phyloP scores from a whole-genome alignment of 345 rosid genomes.

The Heritiera littoralis region DNA sequence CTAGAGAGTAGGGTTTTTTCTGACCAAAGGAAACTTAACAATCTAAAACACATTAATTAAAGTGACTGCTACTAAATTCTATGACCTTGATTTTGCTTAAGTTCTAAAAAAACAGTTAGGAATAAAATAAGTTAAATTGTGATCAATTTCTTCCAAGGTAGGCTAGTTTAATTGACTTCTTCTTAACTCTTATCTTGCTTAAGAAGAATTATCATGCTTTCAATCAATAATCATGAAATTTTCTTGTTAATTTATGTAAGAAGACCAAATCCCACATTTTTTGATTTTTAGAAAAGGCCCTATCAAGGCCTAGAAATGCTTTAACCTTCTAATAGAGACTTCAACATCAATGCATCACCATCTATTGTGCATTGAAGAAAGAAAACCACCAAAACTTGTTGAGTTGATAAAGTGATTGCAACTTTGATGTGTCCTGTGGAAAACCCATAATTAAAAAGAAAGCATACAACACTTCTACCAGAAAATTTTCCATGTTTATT shows the following conservation, averaged over 20 bases:
- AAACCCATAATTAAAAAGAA: not conserved
- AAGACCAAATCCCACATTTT: not conserved
- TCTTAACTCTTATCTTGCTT: not conserved
- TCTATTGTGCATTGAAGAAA: not conserved
- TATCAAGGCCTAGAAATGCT: not conserved
- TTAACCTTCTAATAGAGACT: not conserved
- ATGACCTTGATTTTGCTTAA: not conserved
- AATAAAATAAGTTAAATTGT: not conserved
- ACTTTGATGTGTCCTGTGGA: not conserved
- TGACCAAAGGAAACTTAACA: not conserved
- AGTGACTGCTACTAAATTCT: not conserved
- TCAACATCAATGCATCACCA: slow-evolving; percentile 7
- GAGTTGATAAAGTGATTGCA: slow-evolving; percentile 5
- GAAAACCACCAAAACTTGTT: not conserved
- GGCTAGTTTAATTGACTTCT: slow-evolving; percentile 1
- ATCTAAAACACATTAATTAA: not conserved
- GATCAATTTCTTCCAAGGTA: not conserved
- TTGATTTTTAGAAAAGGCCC: not conserved
- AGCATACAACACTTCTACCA: not conserved
- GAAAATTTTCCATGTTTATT: not conserved
- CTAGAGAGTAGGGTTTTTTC: not conserved
- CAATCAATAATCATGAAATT: not conserved
- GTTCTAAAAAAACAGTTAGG: not conserved
- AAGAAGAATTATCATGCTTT: not conserved
- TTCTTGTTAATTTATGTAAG: not conserved